phyloP scores from a whole-genome alignment of 1,284 basidiomycete genomes.

The Ustilago sp. region DNA sequence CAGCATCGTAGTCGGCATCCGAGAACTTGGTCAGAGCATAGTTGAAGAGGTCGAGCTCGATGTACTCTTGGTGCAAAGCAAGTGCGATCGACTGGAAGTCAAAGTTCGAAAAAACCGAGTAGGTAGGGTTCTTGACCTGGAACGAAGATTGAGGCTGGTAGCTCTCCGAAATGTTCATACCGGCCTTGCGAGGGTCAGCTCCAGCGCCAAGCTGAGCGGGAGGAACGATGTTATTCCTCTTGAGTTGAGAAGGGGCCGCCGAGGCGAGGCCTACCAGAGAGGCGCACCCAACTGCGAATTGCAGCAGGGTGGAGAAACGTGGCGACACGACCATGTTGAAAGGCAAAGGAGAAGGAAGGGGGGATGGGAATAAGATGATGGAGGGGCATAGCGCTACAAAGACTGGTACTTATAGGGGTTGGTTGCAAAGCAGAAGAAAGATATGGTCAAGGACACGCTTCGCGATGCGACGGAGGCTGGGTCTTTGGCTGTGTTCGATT shows the following conservation, averaged over 20 bases:
- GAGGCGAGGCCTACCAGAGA: slow-evolving; percentile 18
- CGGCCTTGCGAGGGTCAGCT: slow-evolving; percentile 31
- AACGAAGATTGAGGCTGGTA: slow-evolving; percentile 47
- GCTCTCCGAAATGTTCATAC: slow-evolving; percentile 39
- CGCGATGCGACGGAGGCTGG: background rate
- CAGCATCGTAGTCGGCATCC: slow-evolving; percentile 49
- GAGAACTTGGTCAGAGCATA: slow-evolving; percentile 55
- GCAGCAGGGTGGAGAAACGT: slow-evolving; percentile 14
- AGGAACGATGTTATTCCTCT: slow-evolving; percentile 22
- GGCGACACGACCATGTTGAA: slow-evolving; percentile 12
- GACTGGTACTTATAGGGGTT: background rate
- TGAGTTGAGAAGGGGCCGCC: slow-evolving; percentile 20
- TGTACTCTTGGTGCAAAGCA: slow-evolving; percentile 56
- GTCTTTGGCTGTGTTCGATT: background rate
- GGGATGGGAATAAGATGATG: background rate
- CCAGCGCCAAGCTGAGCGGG: slow-evolving; percentile 34
- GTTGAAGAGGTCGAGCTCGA: slow-evolving; percentile 63
- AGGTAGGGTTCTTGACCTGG: slow-evolving; percentile 38
- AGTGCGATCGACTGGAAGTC: slow-evolving; percentile 55
- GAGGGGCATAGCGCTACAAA: background rate
- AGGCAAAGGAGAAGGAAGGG: background rate
- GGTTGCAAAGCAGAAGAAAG: background rate
- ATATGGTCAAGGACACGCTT: background rate
- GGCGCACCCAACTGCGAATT: slow-evolving; percentile 10
- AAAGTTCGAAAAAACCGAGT: slow-evolving; percentile 48